These are phyloP conservation scores for Castanospermum australe DNA, from an alignment of 306 rosid genomes.

Conservation along the genomic window DNA sequence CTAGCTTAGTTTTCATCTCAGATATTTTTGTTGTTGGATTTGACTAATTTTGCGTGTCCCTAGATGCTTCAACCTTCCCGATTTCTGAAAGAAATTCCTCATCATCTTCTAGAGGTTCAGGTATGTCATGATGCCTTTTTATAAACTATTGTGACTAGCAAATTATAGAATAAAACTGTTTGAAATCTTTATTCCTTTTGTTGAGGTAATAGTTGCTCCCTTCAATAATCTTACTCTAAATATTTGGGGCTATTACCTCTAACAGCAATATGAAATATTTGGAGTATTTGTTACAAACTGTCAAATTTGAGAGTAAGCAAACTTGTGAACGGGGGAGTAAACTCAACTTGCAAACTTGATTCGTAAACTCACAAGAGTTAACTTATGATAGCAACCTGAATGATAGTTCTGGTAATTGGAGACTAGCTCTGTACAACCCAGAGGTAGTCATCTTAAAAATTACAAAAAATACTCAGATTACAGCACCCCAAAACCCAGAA, in stretches of 20 bases:
- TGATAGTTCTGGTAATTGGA: no score
- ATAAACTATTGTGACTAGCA: background rate
- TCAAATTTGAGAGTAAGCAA: background rate
- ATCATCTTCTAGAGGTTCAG: constrained; percentile 79
- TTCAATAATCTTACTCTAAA: background rate
- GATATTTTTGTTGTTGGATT: background rate
- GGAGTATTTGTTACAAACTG: background rate
- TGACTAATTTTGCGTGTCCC: constrained; percentile 25
- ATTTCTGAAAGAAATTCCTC: constrained; percentile 86
- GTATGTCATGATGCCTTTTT: constrained; percentile 43
- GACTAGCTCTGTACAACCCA: no score
- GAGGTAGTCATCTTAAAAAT: no score
- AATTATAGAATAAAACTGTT: background rate
- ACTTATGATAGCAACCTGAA: no score
- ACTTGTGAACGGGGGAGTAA: background rate
- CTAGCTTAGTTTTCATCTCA: background rate
- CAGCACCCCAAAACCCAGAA: no score
- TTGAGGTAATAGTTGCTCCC: background rate
- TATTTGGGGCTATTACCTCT: background rate
- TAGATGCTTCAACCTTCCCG: constrained; percentile 96
- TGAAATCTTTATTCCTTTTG: background rate
- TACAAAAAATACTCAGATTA: no score
- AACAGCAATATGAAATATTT: background rate
- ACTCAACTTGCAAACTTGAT: background rate
- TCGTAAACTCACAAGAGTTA: background rate